Percentiles rank a stretch among this genome's conserved stretches.
phyloP scores from a whole-genome alignment of 805 yeast species.

The Metschnikowia drakensbergensis region DNA sequence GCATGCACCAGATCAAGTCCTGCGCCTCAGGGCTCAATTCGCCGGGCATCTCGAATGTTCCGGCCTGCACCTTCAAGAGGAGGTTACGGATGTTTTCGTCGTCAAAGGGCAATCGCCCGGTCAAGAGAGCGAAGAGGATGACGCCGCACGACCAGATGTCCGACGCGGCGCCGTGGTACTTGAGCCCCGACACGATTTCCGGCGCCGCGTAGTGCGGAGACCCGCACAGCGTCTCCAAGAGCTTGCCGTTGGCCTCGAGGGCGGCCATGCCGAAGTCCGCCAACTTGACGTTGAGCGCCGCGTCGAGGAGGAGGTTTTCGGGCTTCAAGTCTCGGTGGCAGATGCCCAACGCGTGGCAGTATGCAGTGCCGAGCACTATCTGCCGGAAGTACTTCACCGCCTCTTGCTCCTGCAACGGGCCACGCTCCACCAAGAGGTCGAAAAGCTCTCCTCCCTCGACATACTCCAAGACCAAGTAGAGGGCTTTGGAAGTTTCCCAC shows the following conservation, averaged over 20 bases:
- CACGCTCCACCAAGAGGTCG: slow-evolving; percentile 66
- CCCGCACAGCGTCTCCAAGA: slow-evolving; percentile 79
- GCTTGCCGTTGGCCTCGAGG: slow-evolving; percentile 62
- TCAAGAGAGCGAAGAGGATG: slow-evolving; percentile 69
- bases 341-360: slow-evolving; percentile 76
- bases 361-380: slow-evolving; percentile 72
- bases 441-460: slow-evolving; percentile 88
- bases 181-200: slow-evolving; percentile 73
- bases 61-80: slow-evolving; percentile 71
- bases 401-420: slow-evolving; percentile 66
- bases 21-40: slow-evolving; percentile 62
- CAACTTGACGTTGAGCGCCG: slow-evolving; percentile 63
- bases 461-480: slow-evolving; percentile 73
- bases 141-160: slow-evolving; percentile 91
- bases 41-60: slow-evolving; percentile 68
- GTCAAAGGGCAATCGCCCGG: slow-evolving; percentile 81
- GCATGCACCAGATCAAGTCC: slow-evolving; percentile 60
- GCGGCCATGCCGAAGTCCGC: slow-evolving; percentile 94
- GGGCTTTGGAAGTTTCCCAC: slow-evolving; percentile 93
- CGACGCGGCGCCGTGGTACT: slow-evolving; percentile 79
- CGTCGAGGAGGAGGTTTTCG: slow-evolving; percentile 69
- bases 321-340: slow-evolving; percentile 82
- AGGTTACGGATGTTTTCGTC: slow-evolving; percentile 74
- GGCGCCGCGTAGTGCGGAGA: slow-evolving; percentile 90
- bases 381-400: slow-evolving; percentile 77